A percentile compares a stretch with the other conserved stretches of the same genome.
phyloP scores from a whole-genome alignment of 352 stramenopile species.

The Phytophthora hybrid region DNA sequence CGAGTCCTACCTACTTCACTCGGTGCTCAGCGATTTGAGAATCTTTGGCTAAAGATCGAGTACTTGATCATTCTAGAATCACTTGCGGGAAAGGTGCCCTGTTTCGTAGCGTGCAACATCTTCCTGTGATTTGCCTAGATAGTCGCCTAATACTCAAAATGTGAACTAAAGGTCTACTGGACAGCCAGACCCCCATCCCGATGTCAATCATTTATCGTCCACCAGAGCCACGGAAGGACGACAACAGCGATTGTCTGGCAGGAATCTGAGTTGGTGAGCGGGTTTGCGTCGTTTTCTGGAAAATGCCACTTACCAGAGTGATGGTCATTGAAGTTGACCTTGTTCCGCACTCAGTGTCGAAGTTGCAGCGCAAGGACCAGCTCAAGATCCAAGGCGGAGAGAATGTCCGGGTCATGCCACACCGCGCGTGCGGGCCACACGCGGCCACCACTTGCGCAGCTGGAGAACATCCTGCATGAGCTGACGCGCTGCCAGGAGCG shows the following conservation, averaged over 20 bases:
- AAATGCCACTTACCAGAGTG: conserved; percentile 34
- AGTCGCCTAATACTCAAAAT: too few species aligned
- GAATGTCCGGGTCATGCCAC: conserved; percentile 22
- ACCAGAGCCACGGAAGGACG: conserved; percentile 6
- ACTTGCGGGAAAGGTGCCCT: too few species aligned
- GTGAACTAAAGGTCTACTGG: too few species aligned
- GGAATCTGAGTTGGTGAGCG: neutral
- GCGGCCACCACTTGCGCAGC: conserved; percentile 44
- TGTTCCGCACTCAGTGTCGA: conserved; percentile 21
- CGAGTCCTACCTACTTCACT: too few species aligned
- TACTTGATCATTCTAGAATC: too few species aligned
- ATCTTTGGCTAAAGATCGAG: too few species aligned
- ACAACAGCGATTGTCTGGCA: neutral
- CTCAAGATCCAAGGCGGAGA: neutral
- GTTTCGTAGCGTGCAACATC: too few species aligned
- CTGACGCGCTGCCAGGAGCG: conserved; percentile 62
- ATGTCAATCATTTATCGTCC: conserved; percentile 16
- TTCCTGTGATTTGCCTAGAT: too few species aligned
- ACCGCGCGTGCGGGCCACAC: neutral
- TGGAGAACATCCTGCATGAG: conserved; percentile 66
- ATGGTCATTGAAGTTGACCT: conserved; percentile 56
- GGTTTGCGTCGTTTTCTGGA: conserved; percentile 1
- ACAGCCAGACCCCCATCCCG: too few species aligned
- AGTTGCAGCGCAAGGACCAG: conserved; percentile 13
- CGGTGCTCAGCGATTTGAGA: too few species aligned